A percentile compares a stretch with the other conserved stretches of the same genome.
These are phyloP conservation scores for Neoscytalidium dimidiatum DNA, from an alignment of 2,329 filamentous ascomycete genomes.

Conservation along the genomic window DNA sequence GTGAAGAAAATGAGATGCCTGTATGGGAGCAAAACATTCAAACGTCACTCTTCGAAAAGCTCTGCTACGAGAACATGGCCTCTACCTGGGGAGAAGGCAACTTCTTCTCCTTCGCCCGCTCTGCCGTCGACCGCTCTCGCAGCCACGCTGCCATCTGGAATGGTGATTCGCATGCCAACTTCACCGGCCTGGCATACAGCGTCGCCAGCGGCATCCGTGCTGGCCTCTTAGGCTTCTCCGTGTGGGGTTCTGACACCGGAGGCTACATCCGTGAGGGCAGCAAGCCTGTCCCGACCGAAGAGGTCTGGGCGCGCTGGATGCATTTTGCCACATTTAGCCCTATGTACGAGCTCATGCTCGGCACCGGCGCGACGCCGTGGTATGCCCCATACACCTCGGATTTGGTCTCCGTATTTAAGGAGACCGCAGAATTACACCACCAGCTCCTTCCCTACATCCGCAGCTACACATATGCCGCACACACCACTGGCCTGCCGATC, in stretches of 20 bases:
- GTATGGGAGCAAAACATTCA: constrained; percentile 40
- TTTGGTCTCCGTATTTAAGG: constrained; percentile 33
- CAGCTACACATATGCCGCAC: constrained; percentile 31
- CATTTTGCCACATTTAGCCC: constrained; percentile 41
- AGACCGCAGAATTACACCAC: constrained; percentile 35
- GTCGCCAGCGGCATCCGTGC: constrained; percentile 36
- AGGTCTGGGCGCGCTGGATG: constrained; percentile 43
- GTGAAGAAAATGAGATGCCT: constrained; percentile 43
- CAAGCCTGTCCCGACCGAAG: constrained; percentile 28
- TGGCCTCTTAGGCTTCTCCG: constrained; percentile 34
- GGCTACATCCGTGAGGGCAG: constrained; percentile 32
- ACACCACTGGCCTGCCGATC: constrained; percentile 33
- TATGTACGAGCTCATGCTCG: constrained; percentile 40
- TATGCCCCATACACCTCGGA: constrained; percentile 33
- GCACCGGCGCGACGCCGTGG: constrained; percentile 39
- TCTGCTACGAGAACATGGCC: constrained; percentile 37
- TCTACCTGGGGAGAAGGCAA: constrained; percentile 30
- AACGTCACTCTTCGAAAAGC: constrained; percentile 33
- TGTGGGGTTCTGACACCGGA: constrained; percentile 39
- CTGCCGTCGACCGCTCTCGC: constrained; percentile 35
- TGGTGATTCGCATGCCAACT: constrained; percentile 37
- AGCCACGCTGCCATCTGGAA: constrained; percentile 38
- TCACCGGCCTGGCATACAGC: constrained; percentile 34
- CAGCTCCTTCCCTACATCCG: constrained; percentile 38
- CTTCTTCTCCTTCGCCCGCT: constrained; percentile 40